Evolutionary conservation across 176 grass and related monocot genomes (phyloP).

Genomic region (Zizania latifolia): DNA sequence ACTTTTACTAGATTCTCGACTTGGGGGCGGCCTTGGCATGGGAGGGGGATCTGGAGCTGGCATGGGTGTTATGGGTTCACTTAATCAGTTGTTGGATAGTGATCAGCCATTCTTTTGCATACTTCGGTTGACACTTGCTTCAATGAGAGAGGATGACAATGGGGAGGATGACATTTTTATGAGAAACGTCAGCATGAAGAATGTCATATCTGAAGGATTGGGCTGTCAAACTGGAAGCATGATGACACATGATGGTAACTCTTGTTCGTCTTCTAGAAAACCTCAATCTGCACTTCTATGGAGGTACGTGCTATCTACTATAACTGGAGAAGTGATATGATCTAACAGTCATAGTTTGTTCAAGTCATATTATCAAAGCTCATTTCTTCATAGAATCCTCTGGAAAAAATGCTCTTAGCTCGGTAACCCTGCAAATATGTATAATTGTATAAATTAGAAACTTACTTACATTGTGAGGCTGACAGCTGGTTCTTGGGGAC

Average conservation of each 20-base stretch:
- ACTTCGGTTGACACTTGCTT: slow-evolving; percentile 66
- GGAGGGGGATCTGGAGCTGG: slow-evolving; percentile 63
- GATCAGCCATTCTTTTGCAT: slow-evolving; percentile 89
- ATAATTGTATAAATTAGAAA: slow-evolving; percentile 7
- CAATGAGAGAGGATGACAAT: slow-evolving; percentile 66
- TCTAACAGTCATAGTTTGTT: neutral
- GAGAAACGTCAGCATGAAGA: slow-evolving; percentile 45
- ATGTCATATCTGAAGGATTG: slow-evolving; percentile 48
- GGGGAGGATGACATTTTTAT: slow-evolving; percentile 56
- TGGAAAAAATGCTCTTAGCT: neutral
- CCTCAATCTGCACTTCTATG: slow-evolving; percentile 70
- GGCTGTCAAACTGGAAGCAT: slow-evolving; percentile 29
- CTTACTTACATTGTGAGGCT: neutral
- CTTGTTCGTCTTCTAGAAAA: slow-evolving; percentile 39
- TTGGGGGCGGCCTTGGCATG: slow-evolving; percentile 54
- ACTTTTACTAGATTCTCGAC: slow-evolving; percentile 64
- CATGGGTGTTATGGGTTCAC: slow-evolving; percentile 53
- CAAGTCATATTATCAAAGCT: neutral
- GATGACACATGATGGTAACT: slow-evolving; percentile 44
- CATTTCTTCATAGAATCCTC: neutral
- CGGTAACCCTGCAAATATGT: neutral
- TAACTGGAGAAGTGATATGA: neutral
- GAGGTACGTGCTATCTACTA: slow-evolving; percentile 42
- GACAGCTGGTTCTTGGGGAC: neutral
- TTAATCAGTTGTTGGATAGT: slow-evolving; percentile 83